Evolutionary conservation across 768 basidiomycete species (phyloP), one percentile per base, ranked within the genome.

Genomic region (Cystofilobasidium ferigula): DNA sequence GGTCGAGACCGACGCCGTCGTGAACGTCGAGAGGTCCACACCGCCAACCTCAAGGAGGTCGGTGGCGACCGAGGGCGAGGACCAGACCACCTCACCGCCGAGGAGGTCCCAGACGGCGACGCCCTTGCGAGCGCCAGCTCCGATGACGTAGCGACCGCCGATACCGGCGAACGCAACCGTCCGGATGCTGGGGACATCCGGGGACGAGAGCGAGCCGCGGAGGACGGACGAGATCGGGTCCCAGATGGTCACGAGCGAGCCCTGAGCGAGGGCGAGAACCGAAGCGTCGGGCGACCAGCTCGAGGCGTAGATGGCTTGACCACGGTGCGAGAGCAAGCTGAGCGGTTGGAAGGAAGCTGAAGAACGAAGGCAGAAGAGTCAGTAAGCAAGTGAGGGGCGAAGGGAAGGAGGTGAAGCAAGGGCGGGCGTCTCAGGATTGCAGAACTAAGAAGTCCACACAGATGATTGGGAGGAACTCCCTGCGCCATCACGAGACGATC

Each of bases 231-330:
- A 83, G 26, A 77, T 71, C 0, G 88, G 81, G 71, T 90, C 85
- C 75, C 87, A 95, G 8, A 98, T 75, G 7, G 84, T 82, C 61
- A 93, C 80, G 67, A 82, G 82, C 20, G 81, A 73, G 0, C 84
- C 84, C 61, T 87, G 81, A 16, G 85, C 80, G 26, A 93, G 81
- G 16, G 86, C 87, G 54, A 98, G 78, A 36, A 99, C 79, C 7
- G 92, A 92, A 12, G 84, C 86, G 74, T 99, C 95, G 5, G 80
- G 81, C 8, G 93, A 89, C 85, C 91, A 95, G 0, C 84, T 81
- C 0, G 82, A 78, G 9, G 69, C 62, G 69, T 84, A 80, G 61
- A 79, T 80, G 36, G 91, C 88, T 59, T 79, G 82, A n/a, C 80
- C 78, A 51, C 85, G 87, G 73, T 87, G 87, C 47, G 75, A 78